These are phyloP conservation scores for Vigna radiata DNA, from an alignment of 306 rosid species.

Conservation along the genomic window DNA sequence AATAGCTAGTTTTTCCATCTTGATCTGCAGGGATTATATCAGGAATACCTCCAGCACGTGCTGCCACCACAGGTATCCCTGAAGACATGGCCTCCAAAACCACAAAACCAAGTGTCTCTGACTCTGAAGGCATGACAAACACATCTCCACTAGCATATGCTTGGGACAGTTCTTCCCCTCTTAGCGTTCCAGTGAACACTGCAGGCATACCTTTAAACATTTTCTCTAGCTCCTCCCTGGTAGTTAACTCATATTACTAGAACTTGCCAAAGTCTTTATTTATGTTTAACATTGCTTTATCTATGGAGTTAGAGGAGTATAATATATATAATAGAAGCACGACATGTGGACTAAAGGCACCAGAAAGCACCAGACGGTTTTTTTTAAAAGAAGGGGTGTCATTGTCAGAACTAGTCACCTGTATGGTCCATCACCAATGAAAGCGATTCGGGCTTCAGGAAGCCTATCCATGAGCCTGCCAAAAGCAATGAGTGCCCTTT, in stretches of 20 bases:
- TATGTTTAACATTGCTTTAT: constrained; percentile 25
- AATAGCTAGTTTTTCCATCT: constrained; percentile 86
- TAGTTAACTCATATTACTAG: constrained; percentile 33
- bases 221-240: constrained; percentile 90
- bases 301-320: constrained; percentile 5
- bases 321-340: not conserved
- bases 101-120: constrained; percentile 95
- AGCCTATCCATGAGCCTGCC: constrained; percentile 89
- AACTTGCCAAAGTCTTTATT: constrained; percentile 5
- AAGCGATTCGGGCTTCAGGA: constrained; percentile 90
- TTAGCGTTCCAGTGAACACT: constrained; percentile 93
- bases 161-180: constrained; percentile 95
- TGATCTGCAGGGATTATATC: constrained; percentile 88
- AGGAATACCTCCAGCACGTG: constrained; percentile 94
- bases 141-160: constrained; percentile 96
- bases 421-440: constrained; percentile 95
- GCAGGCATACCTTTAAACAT: constrained; percentile 90
- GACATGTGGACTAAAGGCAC: too few species aligned
- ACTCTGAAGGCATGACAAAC: constrained; percentile 96
- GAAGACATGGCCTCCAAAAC: constrained; percentile 98
- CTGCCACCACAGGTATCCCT: constrained; percentile 93
- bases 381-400: not conserved
- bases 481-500: constrained; percentile 2
- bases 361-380: not conserved
- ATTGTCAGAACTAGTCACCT: constrained; percentile 59